Evolutionary conservation across 345 rosid species (phyloP).

Genomic region (Salix suchowensis): DNA sequence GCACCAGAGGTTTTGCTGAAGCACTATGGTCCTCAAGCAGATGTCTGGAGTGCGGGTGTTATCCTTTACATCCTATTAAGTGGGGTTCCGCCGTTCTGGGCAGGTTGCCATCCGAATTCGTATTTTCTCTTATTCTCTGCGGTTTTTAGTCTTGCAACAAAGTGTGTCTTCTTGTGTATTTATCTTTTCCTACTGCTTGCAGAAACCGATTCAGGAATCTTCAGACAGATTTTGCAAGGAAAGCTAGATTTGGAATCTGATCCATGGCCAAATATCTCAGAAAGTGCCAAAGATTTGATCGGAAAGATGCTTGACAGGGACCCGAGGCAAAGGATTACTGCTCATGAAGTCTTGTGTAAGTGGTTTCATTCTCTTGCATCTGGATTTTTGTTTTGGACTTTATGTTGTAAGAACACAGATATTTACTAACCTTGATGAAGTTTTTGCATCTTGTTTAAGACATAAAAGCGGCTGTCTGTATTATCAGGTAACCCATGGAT

Average conservation of each 20-base stretch:
- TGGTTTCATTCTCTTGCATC: constrained; percentile 12
- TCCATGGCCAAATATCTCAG: constrained; percentile 94
- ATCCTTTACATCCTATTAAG: constrained; percentile 88
- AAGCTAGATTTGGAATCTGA: constrained; percentile 80
- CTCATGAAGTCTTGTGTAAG: constrained; percentile 88
- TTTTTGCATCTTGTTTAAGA: not conserved
- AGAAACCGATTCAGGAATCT: constrained; percentile 98
- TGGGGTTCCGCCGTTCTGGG: constrained; percentile 98
- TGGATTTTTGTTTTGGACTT: not conserved
- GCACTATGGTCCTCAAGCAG: constrained; percentile 83
- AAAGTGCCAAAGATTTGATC: constrained; percentile 82
- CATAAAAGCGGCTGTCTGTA: constrained; percentile 6
- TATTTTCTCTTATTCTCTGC: not conserved
- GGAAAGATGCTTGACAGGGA: constrained; percentile 84
- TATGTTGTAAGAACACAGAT: not conserved
- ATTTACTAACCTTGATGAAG: not conserved
- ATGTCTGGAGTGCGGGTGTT: constrained; percentile 97
- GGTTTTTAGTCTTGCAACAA: not conserved
- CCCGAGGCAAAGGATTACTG: constrained; percentile 73
- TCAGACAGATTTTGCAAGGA: constrained; percentile 80
- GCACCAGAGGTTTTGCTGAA: constrained; percentile 94
- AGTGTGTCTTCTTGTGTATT: not conserved
- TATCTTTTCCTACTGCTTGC: constrained; percentile 16
- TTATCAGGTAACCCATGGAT: constrained; percentile 92
- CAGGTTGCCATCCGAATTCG: constrained; percentile 40